phyloP scores from a whole-genome alignment of 306 rosid genomes.

The Quercus robur region DNA sequence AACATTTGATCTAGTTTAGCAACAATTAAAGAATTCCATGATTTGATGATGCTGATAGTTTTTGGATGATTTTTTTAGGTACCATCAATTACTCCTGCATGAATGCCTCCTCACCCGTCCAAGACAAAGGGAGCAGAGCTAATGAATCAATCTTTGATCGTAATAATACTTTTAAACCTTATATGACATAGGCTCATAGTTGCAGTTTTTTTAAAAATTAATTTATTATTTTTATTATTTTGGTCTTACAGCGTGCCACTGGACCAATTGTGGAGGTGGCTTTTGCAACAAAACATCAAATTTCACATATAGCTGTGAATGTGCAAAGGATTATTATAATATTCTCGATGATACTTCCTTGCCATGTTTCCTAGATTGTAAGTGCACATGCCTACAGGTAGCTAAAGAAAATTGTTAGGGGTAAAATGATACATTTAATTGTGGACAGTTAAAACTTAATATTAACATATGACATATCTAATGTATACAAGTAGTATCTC shows the following conservation, averaged over 20 bases:
- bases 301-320: slow-evolving; percentile 50
- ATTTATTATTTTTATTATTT: slow-evolving; percentile 8
- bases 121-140: slow-evolving; percentile 36
- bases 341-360: slow-evolving; percentile 61
- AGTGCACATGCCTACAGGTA: slow-evolving; percentile 24
- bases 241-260: slow-evolving; percentile 53
- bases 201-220: not conserved
- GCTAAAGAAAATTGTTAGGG: not conserved
- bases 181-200: not conserved
- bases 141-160: slow-evolving; percentile 57
- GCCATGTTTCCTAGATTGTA: slow-evolving; percentile 77
- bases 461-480: no score
- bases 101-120: slow-evolving; percentile 46
- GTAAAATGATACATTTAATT: no score
- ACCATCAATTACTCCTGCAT: slow-evolving; percentile 56
- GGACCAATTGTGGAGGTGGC: slow-evolving; percentile 86
- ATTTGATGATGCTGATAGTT: slow-evolving; percentile 21
- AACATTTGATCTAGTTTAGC: not conserved
- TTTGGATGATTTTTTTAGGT: slow-evolving; percentile 41
- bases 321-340: slow-evolving; percentile 58
- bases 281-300: slow-evolving; percentile 68
- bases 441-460: no score
- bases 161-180: slow-evolving; percentile 22
- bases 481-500: no score
- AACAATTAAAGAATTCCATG: not conserved